phyloP scores from a whole-genome alignment of 306 rosid genomes.

The Citrullus colocynthis region DNA sequence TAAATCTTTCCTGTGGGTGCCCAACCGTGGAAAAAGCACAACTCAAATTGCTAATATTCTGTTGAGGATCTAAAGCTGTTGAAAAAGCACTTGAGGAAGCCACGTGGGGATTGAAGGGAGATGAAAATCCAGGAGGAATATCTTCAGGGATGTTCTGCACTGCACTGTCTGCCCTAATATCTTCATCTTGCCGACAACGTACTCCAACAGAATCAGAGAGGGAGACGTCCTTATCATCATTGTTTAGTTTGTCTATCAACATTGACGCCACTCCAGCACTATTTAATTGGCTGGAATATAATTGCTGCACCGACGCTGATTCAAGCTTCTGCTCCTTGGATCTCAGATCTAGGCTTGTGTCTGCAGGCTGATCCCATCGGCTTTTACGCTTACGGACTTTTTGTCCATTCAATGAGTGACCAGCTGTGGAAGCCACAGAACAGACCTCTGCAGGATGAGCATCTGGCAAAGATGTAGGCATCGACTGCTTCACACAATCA shows the following conservation, averaged over 20 bases:
- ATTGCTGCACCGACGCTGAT: slow-evolving; percentile 6
- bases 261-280: slow-evolving; percentile 2
- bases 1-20: slow-evolving; percentile 61
- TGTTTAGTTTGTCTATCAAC: slow-evolving; percentile 6
- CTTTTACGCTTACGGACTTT: slow-evolving; percentile 82
- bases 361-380: slow-evolving; percentile 98
- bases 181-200: slow-evolving; percentile 21
- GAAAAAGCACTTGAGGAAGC: slow-evolving; percentile 25
- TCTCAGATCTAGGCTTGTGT: slow-evolving; percentile 21
- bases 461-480: slow-evolving; percentile 24
- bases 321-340: slow-evolving; percentile 34
- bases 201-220: slow-evolving; percentile 8
- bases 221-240: slow-evolving; percentile 4
- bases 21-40: slow-evolving; percentile 34
- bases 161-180: slow-evolving; percentile 21
- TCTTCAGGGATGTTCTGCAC: slow-evolving; percentile 43
- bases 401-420: slow-evolving; percentile 21
- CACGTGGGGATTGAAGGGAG: slow-evolving; percentile 24
- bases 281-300: slow-evolving; percentile 15
- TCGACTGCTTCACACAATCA: slow-evolving; percentile 39
- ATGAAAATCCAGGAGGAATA: slow-evolving; percentile 90
- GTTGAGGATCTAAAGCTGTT: slow-evolving; percentile 19
- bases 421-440: slow-evolving; percentile 29
- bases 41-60: slow-evolving; percentile 19
- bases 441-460: slow-evolving; percentile 33